Evolutionary conservation across 2,329 filamentous ascomycete genomes (phyloP).

Genomic region (Venturiaceae sp.): DNA sequence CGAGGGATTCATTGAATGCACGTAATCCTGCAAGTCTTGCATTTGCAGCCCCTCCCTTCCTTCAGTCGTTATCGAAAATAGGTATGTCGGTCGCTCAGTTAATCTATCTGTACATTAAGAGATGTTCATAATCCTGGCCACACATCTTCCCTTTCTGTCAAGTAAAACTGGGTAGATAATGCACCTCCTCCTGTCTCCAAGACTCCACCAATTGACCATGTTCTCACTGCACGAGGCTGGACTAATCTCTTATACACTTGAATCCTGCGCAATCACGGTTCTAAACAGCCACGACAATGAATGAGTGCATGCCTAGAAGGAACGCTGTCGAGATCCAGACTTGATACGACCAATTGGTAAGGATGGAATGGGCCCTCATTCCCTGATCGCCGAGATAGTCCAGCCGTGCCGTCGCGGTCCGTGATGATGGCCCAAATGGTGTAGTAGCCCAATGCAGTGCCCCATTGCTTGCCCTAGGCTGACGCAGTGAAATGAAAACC

Average conservation of each 20-base stretch:
- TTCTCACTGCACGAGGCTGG: not conserved
- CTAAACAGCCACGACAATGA: not conserved
- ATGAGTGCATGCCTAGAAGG: not conserved
- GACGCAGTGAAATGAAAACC: not conserved
- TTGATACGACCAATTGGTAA: not conserved
- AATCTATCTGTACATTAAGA: not conserved
- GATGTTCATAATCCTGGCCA: not conserved
- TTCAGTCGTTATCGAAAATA: not conserved
- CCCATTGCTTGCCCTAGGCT: not conserved
- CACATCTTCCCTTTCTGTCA: not conserved
- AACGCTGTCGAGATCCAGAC: not conserved
- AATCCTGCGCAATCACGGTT: not conserved
- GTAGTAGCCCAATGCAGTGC: not conserved
- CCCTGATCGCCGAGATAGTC: not conserved
- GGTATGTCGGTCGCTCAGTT: not conserved
- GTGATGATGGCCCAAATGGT: not conserved
- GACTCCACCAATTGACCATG: not conserved
- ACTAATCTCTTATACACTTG: not conserved
- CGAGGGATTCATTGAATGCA: too few species aligned
- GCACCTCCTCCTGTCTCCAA: not conserved
- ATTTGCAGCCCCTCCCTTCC: too few species aligned
- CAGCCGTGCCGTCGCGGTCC: not conserved
- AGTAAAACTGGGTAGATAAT: not conserved
- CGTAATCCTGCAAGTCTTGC: too few species aligned
- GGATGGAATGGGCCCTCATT: not conserved